phyloP scores from a whole-genome alignment of 176 grass and related monocot genomes.

The Luzula sylvatica region DNA sequence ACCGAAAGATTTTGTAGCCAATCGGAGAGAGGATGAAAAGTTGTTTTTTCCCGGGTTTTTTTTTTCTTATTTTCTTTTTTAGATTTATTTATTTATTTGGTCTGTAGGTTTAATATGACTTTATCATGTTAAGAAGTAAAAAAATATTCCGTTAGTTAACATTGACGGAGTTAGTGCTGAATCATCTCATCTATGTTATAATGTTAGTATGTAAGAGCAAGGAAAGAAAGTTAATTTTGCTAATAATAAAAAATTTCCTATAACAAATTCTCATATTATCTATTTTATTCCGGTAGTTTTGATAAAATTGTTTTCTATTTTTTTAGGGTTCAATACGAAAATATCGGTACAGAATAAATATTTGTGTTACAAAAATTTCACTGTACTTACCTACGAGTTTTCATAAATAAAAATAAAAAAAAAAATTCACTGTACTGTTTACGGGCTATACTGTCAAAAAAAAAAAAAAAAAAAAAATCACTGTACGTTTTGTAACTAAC shows the following conservation, averaged over 20 bases:
- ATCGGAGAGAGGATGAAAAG: conserved; percentile 19
- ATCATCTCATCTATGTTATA: neutral
- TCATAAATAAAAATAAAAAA: too few species aligned
- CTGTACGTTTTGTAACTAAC: conserved; percentile 12
- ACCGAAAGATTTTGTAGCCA: conserved; percentile 22
- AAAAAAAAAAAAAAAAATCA: too few species aligned
- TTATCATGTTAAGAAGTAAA: neutral
- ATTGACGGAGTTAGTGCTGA: conserved; percentile 11
- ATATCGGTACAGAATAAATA: too few species aligned
- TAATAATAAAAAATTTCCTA: neutral
- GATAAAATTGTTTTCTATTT: too few species aligned
- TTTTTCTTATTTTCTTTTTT: conserved; percentile 2
- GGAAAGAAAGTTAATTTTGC: neutral
- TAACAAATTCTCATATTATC: too few species aligned
- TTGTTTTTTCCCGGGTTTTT: conserved; percentile 24
- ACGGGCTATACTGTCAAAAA: too few species aligned
- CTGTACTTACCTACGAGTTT: too few species aligned
- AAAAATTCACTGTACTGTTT: too few species aligned
- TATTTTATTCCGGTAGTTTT: too few species aligned
- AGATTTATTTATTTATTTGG: neutral
- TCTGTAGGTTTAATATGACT: conserved; percentile 1
- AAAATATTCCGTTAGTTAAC: conserved; percentile 14
- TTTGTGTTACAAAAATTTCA: too few species aligned
- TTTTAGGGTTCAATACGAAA: too few species aligned
- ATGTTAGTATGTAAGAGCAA: conserved; percentile 4